Conservation (phyloP, 2,329 filamentous ascomycete species). For the Arthrobotrys pseudoclavata region DNA sequence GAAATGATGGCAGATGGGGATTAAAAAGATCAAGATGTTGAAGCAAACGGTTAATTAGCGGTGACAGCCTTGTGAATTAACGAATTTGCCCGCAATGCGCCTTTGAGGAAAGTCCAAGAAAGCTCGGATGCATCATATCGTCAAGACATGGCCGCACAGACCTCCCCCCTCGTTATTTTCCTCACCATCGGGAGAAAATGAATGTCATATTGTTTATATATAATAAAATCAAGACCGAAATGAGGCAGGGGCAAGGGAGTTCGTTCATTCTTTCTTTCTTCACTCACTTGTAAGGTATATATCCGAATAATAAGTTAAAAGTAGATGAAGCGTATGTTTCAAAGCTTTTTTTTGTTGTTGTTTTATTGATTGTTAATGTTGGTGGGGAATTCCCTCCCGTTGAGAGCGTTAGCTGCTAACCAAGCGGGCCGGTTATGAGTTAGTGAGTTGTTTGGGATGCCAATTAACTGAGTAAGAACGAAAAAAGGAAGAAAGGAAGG, state of each 20-base stretch:
- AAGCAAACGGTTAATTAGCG: slow-evolving; percentile 14
- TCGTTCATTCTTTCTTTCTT: neutral
- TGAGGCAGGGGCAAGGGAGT: neutral
- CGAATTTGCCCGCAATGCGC: slow-evolving; percentile 20
- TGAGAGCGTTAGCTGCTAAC: slow-evolving; percentile 7
- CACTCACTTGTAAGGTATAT: neutral
- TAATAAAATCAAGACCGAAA: slow-evolving; percentile 9
- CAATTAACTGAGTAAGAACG: neutral
- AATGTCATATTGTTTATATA: slow-evolving; percentile 3
- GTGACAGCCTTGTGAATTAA: slow-evolving; percentile 36
- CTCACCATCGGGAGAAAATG: slow-evolving; percentile 5
- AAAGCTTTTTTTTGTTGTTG: neutral
- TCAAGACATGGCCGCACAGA: slow-evolving; percentile 32
- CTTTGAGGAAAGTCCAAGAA: slow-evolving; percentile 56
- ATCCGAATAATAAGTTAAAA: slow-evolving; percentile 1
- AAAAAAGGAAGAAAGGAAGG: neutral
- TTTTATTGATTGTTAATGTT: neutral
- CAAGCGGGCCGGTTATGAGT: slow-evolving; percentile 4
- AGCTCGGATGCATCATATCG: slow-evolving; percentile 13
- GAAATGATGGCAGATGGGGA: slow-evolving; percentile 1
- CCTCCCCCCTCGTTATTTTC: slow-evolving; percentile 22
- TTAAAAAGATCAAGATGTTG: neutral
- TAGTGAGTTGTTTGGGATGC: neutral
- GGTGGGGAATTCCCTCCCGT: slow-evolving; percentile 2
- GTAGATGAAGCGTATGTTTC: too few species aligned